phyloP scores from a whole-genome alignment of 75 land plant genomes.

The Ceratopteris richardii region DNA sequence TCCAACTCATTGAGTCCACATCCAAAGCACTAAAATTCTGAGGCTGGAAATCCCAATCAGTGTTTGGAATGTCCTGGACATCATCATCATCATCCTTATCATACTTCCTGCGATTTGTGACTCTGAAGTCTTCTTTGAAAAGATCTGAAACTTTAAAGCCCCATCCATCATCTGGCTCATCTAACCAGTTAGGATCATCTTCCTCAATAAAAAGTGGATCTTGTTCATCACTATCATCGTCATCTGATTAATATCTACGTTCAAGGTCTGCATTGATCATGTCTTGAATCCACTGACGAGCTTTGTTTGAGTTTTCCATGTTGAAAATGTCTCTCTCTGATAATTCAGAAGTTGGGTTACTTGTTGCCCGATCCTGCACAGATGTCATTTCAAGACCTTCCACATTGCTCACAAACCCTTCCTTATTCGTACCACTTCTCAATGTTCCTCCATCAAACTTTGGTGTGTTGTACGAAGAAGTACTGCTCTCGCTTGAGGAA shows the following conservation, averaged over 20 bases:
- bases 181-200: constrained; percentile 4
- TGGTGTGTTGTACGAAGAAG: too few relatives aligned
- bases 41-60: constrained; percentile 1
- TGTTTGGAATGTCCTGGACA: neutral
- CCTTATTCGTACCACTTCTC: too few relatives aligned
- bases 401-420: too few relatives aligned
- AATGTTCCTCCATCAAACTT: too few relatives aligned
- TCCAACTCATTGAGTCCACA: neutral
- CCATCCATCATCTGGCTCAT: constrained; percentile 7
- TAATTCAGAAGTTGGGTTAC: too few relatives aligned
- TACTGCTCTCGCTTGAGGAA: too few relatives aligned
- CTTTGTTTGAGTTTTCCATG: too few relatives aligned
- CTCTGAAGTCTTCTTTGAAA: neutral
- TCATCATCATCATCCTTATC: neutral
- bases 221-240: neutral
- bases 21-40: neutral
- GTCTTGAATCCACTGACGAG: neutral
- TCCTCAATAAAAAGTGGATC: constrained; percentile 3
- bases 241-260: neutral
- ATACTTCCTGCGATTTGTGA: neutral
- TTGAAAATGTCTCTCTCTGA: too few relatives aligned
- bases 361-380: too few relatives aligned
- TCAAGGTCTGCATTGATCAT: neutral
- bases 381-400: too few relatives aligned
- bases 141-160: neutral